These are phyloP conservation scores for Globisporangium acanthophoron DNA, from an alignment of 352 stramenopile species.

Conservation along the genomic window DNA sequence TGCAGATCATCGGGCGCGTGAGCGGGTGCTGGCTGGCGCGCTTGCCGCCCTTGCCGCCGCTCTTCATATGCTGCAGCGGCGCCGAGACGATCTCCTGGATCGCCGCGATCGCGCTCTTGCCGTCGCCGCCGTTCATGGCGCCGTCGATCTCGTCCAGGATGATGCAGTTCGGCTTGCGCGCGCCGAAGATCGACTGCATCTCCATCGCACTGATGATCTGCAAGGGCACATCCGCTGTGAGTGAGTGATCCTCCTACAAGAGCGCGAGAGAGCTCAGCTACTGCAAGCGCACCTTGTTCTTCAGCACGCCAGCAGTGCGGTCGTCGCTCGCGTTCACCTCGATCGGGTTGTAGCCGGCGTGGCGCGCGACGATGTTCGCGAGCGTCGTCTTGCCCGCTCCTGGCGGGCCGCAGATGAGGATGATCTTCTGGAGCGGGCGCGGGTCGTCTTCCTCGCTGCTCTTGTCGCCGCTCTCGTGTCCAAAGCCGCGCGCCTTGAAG, in stretches of 20 bases:
- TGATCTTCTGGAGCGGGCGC: slow-evolving; percentile 78
- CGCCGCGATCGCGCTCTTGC: slow-evolving; percentile 80
- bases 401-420: slow-evolving; percentile 93
- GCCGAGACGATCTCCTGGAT: slow-evolving; percentile 92
- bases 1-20: slow-evolving; percentile 95
- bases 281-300: slow-evolving; percentile 68
- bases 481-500: slow-evolving; percentile 3
- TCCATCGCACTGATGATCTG: slow-evolving; percentile 88
- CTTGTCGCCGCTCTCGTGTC: slow-evolving; percentile 5
- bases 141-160: slow-evolving; percentile 99
- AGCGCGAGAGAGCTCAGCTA: neutral
- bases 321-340: slow-evolving; percentile 99
- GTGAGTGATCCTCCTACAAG: neutral
- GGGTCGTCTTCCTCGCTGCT: slow-evolving; percentile 27
- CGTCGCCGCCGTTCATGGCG: slow-evolving; percentile 86
- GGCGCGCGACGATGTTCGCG: slow-evolving; percentile 93
- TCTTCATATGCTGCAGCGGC: slow-evolving; percentile 61
- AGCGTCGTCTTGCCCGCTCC: slow-evolving; percentile 96
- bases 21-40: slow-evolving; percentile 62
- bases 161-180: slow-evolving; percentile 94
- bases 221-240: neutral
- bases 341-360: slow-evolving; percentile 96
- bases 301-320: slow-evolving; percentile 87
- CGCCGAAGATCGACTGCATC: slow-evolving; percentile 86
- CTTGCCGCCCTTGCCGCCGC: slow-evolving; percentile 14